Evolutionary conservation across 148 eudicot species (phyloP).

Genomic region (Silene conica): DNA sequence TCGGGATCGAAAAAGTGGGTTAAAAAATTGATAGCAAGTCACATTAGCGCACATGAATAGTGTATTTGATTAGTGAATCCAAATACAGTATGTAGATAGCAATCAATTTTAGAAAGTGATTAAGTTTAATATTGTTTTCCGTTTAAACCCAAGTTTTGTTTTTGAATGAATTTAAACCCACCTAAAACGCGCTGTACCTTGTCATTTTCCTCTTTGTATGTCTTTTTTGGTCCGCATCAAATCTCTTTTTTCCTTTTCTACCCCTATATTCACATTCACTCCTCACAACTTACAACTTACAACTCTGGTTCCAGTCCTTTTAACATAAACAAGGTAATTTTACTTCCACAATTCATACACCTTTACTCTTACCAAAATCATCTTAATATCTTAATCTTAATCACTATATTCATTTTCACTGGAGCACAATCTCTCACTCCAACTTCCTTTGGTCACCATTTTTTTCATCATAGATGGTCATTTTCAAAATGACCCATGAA

Average conservation of each 20-base stretch:
- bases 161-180: neutral
- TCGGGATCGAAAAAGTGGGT: no score
- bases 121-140: no score
- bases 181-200: neutral
- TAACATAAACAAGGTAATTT: neutral
- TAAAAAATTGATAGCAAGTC: no score
- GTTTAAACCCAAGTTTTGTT: no score
- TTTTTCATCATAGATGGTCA: no score
- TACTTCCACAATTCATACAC: neutral
- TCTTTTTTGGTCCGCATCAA: no score
- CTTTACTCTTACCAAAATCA: neutral
- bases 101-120: no score
- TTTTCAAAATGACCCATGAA: no score
- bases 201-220: neutral
- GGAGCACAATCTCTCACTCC: neutral
- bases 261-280: neutral
- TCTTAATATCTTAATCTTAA: neutral
- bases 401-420: neutral
- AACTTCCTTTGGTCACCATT: conserved; percentile 5
- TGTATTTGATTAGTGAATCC: no score
- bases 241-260: neutral
- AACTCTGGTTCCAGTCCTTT: neutral
- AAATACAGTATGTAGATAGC: no score
- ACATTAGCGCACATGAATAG: no score
- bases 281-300: neutral